phyloP scores from a whole-genome alignment of 371 early-diverging fungal species.

The Haplosporangium sp. region DNA sequence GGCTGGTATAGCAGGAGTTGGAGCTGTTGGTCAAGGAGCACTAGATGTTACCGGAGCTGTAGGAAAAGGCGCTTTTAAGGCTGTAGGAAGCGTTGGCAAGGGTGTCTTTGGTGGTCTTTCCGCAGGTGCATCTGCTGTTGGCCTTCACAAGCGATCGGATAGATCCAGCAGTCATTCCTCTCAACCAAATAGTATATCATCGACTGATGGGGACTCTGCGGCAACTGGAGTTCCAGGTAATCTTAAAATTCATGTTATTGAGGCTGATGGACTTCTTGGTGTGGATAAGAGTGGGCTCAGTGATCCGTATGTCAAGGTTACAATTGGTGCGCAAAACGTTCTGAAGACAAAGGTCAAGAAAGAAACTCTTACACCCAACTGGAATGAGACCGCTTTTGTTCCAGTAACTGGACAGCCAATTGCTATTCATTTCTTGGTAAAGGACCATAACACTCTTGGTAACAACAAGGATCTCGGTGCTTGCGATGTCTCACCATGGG shows the following conservation, averaged over 20 bases:
- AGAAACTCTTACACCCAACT: constrained; percentile 76
- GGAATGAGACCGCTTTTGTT: constrained; percentile 69
- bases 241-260: constrained; percentile 58
- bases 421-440: constrained; percentile 62
- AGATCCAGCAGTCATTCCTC: constrained; percentile 8
- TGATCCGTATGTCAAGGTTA: constrained; percentile 67
- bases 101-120: constrained; percentile 57
- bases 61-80: constrained; percentile 63
- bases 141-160: constrained; percentile 55
- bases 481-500: constrained; percentile 62
- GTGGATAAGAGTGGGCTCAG: constrained; percentile 67
- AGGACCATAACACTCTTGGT: constrained; percentile 74
- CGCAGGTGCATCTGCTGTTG: constrained; percentile 57
- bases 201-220: background rate
- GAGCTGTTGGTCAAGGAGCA: constrained; percentile 56
- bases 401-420: constrained; percentile 52
- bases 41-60: constrained; percentile 60
- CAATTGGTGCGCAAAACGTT: constrained; percentile 61
- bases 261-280: constrained; percentile 67
- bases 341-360: constrained; percentile 79
- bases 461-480: constrained; percentile 67
- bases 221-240: constrained; percentile 39
- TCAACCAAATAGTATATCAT: too few relatives aligned
- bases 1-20: constrained; percentile 33
- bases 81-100: constrained; percentile 63